Evolutionary conservation across 1,284 basidiomycete species (phyloP).

Genomic region (Puccinia horiana): DNA sequence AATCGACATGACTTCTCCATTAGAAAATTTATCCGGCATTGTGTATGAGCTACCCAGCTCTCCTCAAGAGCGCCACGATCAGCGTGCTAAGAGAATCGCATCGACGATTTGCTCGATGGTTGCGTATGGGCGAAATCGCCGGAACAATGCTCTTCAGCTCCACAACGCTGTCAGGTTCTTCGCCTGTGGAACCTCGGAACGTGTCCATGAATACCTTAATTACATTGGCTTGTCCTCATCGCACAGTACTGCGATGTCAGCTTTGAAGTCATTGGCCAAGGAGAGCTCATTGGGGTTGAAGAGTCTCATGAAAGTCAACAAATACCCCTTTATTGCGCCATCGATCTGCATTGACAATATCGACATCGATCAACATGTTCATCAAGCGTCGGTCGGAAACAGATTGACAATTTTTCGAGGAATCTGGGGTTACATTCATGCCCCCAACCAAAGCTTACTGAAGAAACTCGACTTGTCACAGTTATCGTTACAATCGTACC

Average conservation of each 20-base stretch:
- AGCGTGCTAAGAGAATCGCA: neutral
- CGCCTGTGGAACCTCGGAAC: neutral
- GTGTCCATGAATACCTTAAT: neutral
- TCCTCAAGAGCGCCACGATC: neutral
- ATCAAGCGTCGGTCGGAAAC: neutral
- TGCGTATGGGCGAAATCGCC: neutral
- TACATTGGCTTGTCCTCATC: neutral
- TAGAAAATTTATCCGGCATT: neutral
- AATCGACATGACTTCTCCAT: too few relatives aligned
- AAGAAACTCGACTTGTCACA: neutral
- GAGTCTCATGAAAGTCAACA: neutral
- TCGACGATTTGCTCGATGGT: neutral
- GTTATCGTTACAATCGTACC: neutral
- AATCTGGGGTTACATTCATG: constrained; percentile 10
- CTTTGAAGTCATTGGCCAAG: neutral
- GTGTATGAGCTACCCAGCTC: too few relatives aligned
- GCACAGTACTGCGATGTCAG: neutral
- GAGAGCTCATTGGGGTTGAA: neutral
- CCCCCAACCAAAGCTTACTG: neutral
- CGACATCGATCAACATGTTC: constrained; percentile 1
- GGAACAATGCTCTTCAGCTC: neutral
- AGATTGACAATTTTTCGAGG: neutral
- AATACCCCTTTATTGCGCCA: neutral
- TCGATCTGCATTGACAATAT: constrained; percentile 26
- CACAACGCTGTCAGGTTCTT: constrained; percentile 1